Percentiles rank a stretch among this genome's conserved stretches.
Conservation (phyloP, 257 asterid genomes). For the Handroanthus guayacan region DNA sequence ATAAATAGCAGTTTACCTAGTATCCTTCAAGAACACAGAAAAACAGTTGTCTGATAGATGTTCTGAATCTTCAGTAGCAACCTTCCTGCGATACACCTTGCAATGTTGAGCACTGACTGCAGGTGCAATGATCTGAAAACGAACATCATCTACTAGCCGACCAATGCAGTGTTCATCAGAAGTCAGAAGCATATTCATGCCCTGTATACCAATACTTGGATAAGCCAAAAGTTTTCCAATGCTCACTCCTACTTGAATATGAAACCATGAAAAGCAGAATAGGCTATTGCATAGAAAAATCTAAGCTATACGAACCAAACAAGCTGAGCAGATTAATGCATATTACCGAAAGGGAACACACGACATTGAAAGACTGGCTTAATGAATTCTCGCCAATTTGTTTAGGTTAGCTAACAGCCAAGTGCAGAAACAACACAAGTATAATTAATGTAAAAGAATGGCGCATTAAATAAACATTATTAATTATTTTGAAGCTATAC, state of each 20-base stretch:
- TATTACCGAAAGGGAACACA: neutral
- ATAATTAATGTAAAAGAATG: neutral
- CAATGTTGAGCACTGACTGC: conserved; percentile 91
- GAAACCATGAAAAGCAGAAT: conserved; percentile 5
- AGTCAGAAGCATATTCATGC: conserved; percentile 83
- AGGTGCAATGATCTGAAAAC: conserved; percentile 77
- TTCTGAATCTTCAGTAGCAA: conserved; percentile 48
- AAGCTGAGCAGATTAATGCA: neutral
- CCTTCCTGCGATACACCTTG: conserved; percentile 73
- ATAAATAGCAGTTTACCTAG: conserved; percentile 59
- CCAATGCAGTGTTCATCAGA: conserved; percentile 84
- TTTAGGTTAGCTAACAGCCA: neutral
- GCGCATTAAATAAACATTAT: neutral
- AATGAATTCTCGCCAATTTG: neutral
- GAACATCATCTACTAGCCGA: conserved; percentile 73
- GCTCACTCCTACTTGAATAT: conserved; percentile 15
- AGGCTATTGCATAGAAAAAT: conserved; percentile 1
- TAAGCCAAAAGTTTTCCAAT: conserved; percentile 32
- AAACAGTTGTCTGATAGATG: conserved; percentile 44
- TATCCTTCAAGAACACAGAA: conserved; percentile 82
- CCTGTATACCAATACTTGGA: conserved; percentile 51
- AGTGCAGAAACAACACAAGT: conserved; percentile 12
- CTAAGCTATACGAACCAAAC: conserved; percentile 28
- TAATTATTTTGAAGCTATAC: neutral
- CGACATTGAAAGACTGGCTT: neutral